A percentile compares a stretch with the other conserved stretches of the same genome.
Conservation (phyloP, 164 flowering plant genomes). For the Annona squamosa region DNA sequence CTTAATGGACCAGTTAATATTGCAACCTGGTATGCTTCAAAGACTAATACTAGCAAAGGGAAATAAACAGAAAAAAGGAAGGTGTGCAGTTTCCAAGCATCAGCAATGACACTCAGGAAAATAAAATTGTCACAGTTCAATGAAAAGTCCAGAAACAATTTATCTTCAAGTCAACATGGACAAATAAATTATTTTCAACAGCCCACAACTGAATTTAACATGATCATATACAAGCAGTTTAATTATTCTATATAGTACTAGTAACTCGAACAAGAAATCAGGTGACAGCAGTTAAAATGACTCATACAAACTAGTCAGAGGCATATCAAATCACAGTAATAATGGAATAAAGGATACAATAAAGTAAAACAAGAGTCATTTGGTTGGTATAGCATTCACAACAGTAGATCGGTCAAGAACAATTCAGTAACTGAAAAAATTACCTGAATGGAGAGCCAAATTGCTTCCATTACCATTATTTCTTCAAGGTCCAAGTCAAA, state of each 20-base stretch:
- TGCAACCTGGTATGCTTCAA: neutral
- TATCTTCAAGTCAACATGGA: neutral
- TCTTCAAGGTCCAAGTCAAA: slow-evolving; percentile 89
- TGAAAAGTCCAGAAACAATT: neutral
- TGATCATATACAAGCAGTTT: neutral
- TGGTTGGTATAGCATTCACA: no score
- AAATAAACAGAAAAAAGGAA: neutral
- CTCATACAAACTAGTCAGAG: neutral
- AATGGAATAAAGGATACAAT: no score
- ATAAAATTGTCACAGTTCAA: neutral
- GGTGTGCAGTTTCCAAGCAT: neutral
- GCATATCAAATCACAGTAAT: neutral
- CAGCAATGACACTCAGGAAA: neutral
- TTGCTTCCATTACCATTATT: slow-evolving; percentile 97
- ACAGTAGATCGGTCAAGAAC: no score
- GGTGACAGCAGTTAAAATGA: neutral
- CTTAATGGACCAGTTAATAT: neutral
- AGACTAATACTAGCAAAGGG: neutral
- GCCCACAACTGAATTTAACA: neutral
- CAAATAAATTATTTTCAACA: neutral
- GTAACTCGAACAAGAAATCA: neutral
- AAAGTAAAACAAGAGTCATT: no score
- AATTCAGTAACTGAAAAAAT: neutral
- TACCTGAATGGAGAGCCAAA: slow-evolving; percentile 98
- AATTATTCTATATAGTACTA: no score